Evolutionary conservation across 2,329 filamentous ascomycete species (phyloP), one percentile per base, ranked within the genome.

Genomic region (Ophiognomonia clavigignenti-juglandacearum): DNA sequence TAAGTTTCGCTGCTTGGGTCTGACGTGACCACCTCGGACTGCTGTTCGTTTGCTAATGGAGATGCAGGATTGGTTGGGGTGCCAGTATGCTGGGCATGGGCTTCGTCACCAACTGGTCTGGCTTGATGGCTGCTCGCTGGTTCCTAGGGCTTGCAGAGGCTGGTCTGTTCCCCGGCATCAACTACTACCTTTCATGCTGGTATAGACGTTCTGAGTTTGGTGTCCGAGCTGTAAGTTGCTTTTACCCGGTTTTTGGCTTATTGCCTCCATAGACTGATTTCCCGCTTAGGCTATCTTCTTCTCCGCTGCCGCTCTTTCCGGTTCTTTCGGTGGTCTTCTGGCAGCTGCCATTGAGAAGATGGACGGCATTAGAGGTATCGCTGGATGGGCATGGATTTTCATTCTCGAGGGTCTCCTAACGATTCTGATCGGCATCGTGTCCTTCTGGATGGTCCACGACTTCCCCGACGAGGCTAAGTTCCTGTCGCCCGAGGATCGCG

Each of bases 191-290:
- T 0, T 85, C 80, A 0, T 88, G 84, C 59, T 92, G 86, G 86
- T 93, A 91, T 60, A 85, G 80, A 60, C 73, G 86, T 8, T 78
- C 75, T 1, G 88, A 93, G 56, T 85, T 91, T 43, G 86, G 86
- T 34, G 75, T 88, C 8, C 77, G 87, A 24, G 80, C 65, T 2
- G 57, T 59, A n/a, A 42, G 55, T 49, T 9, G 27, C 14, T 31
- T 19, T 11, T 13, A 13, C 8, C 4, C 23, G 13, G 6, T 4
- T 8, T 16, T n/a, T 6, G 26, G 16, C 3, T 14, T 13, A 32
- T 34, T 39, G 24, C 27, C 16, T 16, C 7, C 18, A 11, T 11
- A 6, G 9, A 18, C 39, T 45, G 24, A 40, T 16, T 6, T 4
- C 6, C 24, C 14, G 1, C 23, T 9, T 45, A 66, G 48, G 85